Evolutionary conservation across 2,329 filamentous ascomycete species (phyloP), one percentile per base, ranked within the genome.

Genomic region (Xylariaceae sp.): DNA sequence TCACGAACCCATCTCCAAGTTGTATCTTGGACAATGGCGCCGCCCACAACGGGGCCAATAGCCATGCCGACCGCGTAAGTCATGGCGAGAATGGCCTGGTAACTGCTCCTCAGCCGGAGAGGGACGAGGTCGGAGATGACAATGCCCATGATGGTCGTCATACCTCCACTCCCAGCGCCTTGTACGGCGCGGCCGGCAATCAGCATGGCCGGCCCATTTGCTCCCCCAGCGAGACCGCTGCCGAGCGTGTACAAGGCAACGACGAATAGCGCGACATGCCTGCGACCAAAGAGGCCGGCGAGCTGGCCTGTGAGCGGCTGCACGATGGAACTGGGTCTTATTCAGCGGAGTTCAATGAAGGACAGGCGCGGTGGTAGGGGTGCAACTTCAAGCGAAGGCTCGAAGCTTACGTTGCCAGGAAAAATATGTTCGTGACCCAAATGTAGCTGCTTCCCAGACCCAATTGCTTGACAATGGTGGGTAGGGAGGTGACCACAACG

Each of bases 1-100:
- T n/a, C n/a, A n/a, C n/a, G n/a, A n/a, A n/a, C n/a, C 66, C 65
- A 70, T 20, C 66, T 48, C 66, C 66, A 70, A 1, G 56, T 62
- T 0, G 52, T 60, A 10, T 18, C 20, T 3, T 41, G 20, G 0
- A 61, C 54, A 7, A 68, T 59, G 2, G 58, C 53, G 2, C 67
- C 55, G 18, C 65, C 63, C 1, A 67, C 48, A 2, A 64, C n/a
- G 7, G 65, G 63, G 1, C 63, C 65, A 1, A 68, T 14, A 1
- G 63, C 26, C 1, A 56, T 57, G 5, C 56, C 58, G 26, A 29
- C n/a, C n/a, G n/a, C n/a, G n/a, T n/a, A n/a, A n/a, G n/a, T n/a
- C n/a, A n/a, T n/a, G n/a, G n/a, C n/a, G n/a, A n/a, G n/a, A n/a
- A n/a, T n/a, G n/a, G n/a, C n/a, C n/a, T n/a, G n/a, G n/a, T n/a